phyloP scores from a whole-genome alignment of 2,329 filamentous ascomycete genomes.

The Dothistroma pini region DNA sequence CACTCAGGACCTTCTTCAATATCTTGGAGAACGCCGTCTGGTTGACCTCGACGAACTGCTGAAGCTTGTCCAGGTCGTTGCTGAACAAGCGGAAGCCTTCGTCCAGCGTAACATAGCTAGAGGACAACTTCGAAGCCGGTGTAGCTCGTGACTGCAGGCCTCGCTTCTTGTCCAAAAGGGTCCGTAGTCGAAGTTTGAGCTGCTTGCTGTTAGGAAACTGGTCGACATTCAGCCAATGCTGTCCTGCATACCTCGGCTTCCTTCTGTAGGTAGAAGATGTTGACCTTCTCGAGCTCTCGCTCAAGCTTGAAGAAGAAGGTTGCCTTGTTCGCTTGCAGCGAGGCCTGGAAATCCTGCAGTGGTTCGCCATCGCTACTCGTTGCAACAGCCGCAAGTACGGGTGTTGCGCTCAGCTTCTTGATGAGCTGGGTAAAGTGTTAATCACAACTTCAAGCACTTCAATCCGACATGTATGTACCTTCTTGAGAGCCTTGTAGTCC shows the following conservation, averaged over 20 bases:
- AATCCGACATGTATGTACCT: slow-evolving; percentile 56
- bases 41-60: slow-evolving; percentile 98
- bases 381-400: slow-evolving; percentile 68
- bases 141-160: slow-evolving; percentile 72
- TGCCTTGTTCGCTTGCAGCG: slow-evolving; percentile 93
- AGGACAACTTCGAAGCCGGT: slow-evolving; percentile 78
- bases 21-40: slow-evolving; percentile 98
- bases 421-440: slow-evolving; percentile 66
- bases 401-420: slow-evolving; percentile 93
- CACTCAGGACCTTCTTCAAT: slow-evolving; percentile 71
- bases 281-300: slow-evolving; percentile 97
- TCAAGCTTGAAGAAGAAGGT: slow-evolving; percentile 99
- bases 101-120: slow-evolving; percentile 90
- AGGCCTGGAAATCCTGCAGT: slow-evolving; percentile 71
- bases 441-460: not conserved
- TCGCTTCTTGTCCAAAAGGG: slow-evolving; percentile 90
- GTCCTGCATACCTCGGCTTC: slow-evolving; percentile 76
- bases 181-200: slow-evolving; percentile 91
- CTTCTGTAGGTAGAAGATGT: slow-evolving; percentile 95
- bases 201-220: slow-evolving; percentile 38
- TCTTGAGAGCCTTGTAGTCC: slow-evolving; percentile 98
- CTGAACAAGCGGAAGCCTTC: slow-evolving; percentile 98
- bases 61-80: slow-evolving; percentile 89
- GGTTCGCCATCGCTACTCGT: slow-evolving; percentile 50
- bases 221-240: not conserved